phyloP scores from a whole-genome alignment of 352 stramenopile species.

The Nothophytophthora sp. region DNA sequence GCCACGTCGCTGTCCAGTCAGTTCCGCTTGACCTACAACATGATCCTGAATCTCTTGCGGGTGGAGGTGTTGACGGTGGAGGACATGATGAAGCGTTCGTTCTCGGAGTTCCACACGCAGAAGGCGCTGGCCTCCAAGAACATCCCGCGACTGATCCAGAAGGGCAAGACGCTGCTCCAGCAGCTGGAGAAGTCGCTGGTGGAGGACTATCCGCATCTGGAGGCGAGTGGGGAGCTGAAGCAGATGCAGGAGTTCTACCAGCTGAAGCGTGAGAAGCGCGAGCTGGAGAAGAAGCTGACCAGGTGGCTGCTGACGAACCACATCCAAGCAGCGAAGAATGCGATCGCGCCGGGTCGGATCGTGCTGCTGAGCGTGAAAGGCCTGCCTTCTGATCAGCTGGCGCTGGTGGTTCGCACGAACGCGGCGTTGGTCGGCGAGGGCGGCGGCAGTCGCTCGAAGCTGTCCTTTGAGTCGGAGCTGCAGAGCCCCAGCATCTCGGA shows the following conservation, averaged over 20 bases:
- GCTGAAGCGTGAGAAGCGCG: conserved; percentile 70
- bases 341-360: conserved; percentile 63
- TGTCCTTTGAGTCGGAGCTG: conserved; percentile 44
- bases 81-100: conserved; percentile 98
- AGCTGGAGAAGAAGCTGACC: conserved; percentile 71
- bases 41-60: conserved; percentile 97
- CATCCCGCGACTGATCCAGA: conserved; percentile 75
- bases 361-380: conserved; percentile 71
- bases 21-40: conserved; percentile 98
- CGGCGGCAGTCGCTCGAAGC: conserved; percentile 33
- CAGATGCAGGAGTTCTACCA: conserved; percentile 69
- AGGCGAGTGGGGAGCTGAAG: conserved; percentile 55
- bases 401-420: conserved; percentile 63
- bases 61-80: conserved; percentile 89
- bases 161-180: conserved; percentile 50
- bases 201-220: conserved; percentile 67
- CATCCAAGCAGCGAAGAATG: conserved; percentile 55
- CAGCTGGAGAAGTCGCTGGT: conserved; percentile 48
- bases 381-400: conserved; percentile 54
- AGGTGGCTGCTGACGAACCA: conserved; percentile 75
- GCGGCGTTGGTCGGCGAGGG: conserved; percentile 23
- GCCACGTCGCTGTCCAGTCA: conserved; percentile 95
- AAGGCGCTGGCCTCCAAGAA: conserved; percentile 81
- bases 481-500: conserved; percentile 14
- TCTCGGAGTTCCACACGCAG: conserved; percentile 96